These are phyloP conservation scores for Phytophthora sp. DNA, from an alignment of 352 stramenopile genomes.

Conservation along the genomic window DNA sequence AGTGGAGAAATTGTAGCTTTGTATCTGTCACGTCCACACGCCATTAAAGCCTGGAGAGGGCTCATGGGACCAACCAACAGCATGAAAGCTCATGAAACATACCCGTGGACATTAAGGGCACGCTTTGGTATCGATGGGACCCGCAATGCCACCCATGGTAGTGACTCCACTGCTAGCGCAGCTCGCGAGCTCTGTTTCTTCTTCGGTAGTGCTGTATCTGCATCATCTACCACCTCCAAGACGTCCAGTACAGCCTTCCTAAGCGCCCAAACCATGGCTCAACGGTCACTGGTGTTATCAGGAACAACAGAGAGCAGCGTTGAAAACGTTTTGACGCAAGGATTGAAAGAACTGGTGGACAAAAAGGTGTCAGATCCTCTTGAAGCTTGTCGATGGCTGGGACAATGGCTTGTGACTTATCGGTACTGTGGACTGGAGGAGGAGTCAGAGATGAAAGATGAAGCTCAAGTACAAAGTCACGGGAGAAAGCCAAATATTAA, in stretches of 20 bases:
- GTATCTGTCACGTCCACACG: slow-evolving; percentile 47
- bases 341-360: slow-evolving; percentile 46
- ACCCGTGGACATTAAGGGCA: slow-evolving; percentile 67
- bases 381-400: slow-evolving; percentile 59
- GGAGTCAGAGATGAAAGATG: background rate
- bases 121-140: slow-evolving; percentile 84
- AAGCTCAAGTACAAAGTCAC: background rate
- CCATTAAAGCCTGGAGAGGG: slow-evolving; percentile 68
- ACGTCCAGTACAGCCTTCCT: background rate
- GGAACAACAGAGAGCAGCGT: slow-evolving; percentile 16
- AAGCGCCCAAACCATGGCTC: slow-evolving; percentile 15
- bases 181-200: slow-evolving; percentile 79
- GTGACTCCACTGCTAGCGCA: slow-evolving; percentile 62
- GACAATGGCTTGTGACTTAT: slow-evolving; percentile 52
- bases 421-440: slow-evolving; percentile 21
- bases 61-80: slow-evolving; percentile 87
- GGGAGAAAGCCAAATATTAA: background rate
- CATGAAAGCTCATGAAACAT: slow-evolving; percentile 44
- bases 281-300: slow-evolving; percentile 7
- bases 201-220: slow-evolving; percentile 51
- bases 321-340: slow-evolving; percentile 47
- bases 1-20: slow-evolving; percentile 67
- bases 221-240: slow-evolving; percentile 12
- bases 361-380: slow-evolving; percentile 34
- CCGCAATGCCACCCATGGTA: slow-evolving; percentile 84